Percentiles rank a stretch among this genome's conserved stretches.
These are phyloP conservation scores for Neurospora cerealis DNA, from an alignment of 495 filamentous ascomycete genomes.

Conservation along the genomic window DNA sequence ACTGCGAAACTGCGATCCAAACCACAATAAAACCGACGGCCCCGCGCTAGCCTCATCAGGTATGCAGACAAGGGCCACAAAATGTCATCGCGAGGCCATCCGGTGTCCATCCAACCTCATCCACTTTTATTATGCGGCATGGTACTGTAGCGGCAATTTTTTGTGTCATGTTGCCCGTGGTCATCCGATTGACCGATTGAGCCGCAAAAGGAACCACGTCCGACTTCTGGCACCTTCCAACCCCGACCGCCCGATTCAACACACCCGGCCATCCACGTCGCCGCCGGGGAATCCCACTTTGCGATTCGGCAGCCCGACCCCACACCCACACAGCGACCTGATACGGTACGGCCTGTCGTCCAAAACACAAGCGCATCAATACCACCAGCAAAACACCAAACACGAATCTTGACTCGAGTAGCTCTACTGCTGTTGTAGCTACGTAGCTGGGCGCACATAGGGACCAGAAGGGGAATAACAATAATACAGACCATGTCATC, in stretches of 20 bases:
- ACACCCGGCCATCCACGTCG: not conserved
- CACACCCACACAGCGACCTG: not conserved
- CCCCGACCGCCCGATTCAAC: not conserved
- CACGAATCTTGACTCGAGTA: not conserved
- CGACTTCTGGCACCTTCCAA: not conserved
- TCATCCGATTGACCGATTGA: slow-evolving; percentile 7
- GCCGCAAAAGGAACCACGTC: slow-evolving; percentile 8
- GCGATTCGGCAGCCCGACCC: not conserved
- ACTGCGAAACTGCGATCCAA: not conserved
- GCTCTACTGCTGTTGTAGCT: not conserved
- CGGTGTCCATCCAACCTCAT: not conserved
- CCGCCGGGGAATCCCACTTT: not conserved
- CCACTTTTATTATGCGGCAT: not conserved
- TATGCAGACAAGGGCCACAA: not conserved
- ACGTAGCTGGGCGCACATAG: not conserved
- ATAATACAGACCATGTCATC: slow-evolving; percentile 21
- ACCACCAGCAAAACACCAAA: not conserved
- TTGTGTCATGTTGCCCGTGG: not conserved
- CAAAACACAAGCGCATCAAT: not conserved
- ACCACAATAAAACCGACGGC: not conserved
- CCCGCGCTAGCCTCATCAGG: slow-evolving; percentile 5
- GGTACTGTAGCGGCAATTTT: slow-evolving; percentile 3
- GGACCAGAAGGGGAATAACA: not conserved
- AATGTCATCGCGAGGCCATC: not conserved
- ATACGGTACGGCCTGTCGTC: not conserved